Conservation (phyloP, 2,329 filamentous ascomycete genomes). For the Fusarium robinianum region DNA sequence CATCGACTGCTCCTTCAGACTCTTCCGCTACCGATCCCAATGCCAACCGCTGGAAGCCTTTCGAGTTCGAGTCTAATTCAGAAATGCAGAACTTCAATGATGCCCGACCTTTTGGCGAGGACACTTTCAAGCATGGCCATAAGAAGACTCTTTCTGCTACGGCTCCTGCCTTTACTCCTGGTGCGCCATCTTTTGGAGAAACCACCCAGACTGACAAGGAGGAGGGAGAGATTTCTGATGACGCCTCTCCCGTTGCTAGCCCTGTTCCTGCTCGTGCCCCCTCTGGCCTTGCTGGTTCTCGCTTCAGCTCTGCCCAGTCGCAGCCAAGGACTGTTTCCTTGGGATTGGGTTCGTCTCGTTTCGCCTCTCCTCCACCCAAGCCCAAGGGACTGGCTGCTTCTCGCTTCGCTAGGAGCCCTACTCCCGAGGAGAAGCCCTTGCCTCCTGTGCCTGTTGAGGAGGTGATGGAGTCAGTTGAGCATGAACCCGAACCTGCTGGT, state of each 20-base stretch:
- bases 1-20: constrained; percentile 58
- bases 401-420: constrained; percentile 49
- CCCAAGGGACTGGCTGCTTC: constrained; percentile 50
- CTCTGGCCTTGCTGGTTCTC: constrained; percentile 28
- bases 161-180: constrained; percentile 69
- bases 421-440: constrained; percentile 32
- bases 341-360: constrained; percentile 52
- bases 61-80: constrained; percentile 59
- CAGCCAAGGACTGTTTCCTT: constrained; percentile 41
- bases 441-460: constrained; percentile 37
- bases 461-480: constrained; percentile 39
- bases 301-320: constrained; percentile 26
- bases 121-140: constrained; percentile 47
- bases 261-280: constrained; percentile 27
- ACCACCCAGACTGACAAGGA: constrained; percentile 27
- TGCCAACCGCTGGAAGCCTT: constrained; percentile 56
- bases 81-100: constrained; percentile 58
- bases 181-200: constrained; percentile 39
- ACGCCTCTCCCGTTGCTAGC: constrained; percentile 28
- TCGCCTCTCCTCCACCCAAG: constrained; percentile 51
- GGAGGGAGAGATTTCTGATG: constrained; percentile 28
- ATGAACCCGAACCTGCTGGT: constrained; percentile 30
- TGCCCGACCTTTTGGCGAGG: constrained; percentile 54
- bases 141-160: constrained; percentile 66
- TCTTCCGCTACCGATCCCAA: constrained; percentile 54